Conservation (phyloP, 2,329 filamentous ascomycete species). For the Cladosporium sp. region DNA sequence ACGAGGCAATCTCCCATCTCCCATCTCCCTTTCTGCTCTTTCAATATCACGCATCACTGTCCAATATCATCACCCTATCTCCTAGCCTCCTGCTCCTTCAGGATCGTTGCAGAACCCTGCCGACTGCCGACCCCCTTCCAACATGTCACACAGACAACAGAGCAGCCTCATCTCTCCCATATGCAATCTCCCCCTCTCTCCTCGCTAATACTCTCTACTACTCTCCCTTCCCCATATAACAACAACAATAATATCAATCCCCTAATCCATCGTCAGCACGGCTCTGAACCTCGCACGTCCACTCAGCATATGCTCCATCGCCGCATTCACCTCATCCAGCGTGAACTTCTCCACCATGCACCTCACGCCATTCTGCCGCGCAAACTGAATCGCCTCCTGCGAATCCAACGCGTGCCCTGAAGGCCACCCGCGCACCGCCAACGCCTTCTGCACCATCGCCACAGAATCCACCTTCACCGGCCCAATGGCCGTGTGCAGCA, state of each 20-base stretch:
- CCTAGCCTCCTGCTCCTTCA: too few relatives aligned
- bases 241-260: too few relatives aligned
- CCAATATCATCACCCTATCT: too few relatives aligned
- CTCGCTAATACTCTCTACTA: too few relatives aligned
- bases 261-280: constrained; percentile 47
- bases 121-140: background rate
- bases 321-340: constrained; percentile 47
- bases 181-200: too few relatives aligned
- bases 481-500: constrained; percentile 53
- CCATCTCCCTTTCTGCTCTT: too few relatives aligned
- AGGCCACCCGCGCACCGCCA: constrained; percentile 50
- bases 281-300: constrained; percentile 49
- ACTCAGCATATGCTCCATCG: constrained; percentile 46
- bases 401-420: constrained; percentile 49
- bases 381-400: constrained; percentile 51
- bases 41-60: too few relatives aligned
- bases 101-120: background rate
- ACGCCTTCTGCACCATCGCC: constrained; percentile 43
- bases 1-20: too few relatives aligned
- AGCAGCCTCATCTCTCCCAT: background rate
- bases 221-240: too few relatives aligned
- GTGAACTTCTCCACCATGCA: constrained; percentile 53
- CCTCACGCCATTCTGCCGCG: constrained; percentile 44
- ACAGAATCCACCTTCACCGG: constrained; percentile 42
- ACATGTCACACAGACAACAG: background rate